A percentile compares a stretch with the other conserved stretches of the same genome.
These are phyloP conservation scores for Phytopythium sindhum DNA, from an alignment of 352 stramenopile species.

Conservation along the genomic window DNA sequence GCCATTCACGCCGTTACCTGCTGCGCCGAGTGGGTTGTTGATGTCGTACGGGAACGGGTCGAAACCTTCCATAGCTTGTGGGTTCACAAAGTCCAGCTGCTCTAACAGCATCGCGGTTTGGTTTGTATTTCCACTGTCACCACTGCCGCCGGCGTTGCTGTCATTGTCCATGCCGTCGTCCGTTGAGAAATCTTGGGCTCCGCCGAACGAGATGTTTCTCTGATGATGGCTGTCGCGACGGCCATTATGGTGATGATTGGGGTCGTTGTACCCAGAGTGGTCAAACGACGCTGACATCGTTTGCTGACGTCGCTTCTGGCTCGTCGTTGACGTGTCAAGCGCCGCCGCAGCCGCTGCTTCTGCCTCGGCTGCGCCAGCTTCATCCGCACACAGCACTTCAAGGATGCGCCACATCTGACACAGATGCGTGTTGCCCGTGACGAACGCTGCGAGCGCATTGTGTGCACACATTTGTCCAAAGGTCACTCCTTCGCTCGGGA, in stretches of 20 bases:
- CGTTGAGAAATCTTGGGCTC: neutral
- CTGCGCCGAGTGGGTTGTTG: constrained; percentile 28
- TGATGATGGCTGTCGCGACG: constrained; percentile 1
- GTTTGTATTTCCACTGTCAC: constrained; percentile 32
- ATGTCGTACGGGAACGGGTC: constrained; percentile 81
- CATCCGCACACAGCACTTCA: constrained; percentile 65
- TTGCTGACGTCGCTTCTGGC: constrained; percentile 1
- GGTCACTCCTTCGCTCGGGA: constrained; percentile 25
- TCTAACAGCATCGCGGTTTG: constrained; percentile 77
- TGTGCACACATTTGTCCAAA: constrained; percentile 80
- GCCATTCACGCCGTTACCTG: constrained; percentile 18
- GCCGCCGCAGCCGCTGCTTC: constrained; percentile 2
- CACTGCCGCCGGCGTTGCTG: neutral
- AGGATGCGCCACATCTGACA: constrained; percentile 88
- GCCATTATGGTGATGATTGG: neutral
- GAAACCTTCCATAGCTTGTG: constrained; percentile 83
- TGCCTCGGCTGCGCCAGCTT: constrained; percentile 13
- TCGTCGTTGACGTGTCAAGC: constrained; percentile 2
- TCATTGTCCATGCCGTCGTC: constrained; percentile 4
- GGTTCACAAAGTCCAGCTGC: constrained; percentile 85
- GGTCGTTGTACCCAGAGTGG: constrained; percentile 5
- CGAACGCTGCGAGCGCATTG: constrained; percentile 77
- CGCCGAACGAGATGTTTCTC: constrained; percentile 1
- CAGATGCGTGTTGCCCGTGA: constrained; percentile 67
- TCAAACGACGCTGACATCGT: neutral